phyloP scores from a whole-genome alignment of 148 eudicot species.

The Agrostemma githago region DNA sequence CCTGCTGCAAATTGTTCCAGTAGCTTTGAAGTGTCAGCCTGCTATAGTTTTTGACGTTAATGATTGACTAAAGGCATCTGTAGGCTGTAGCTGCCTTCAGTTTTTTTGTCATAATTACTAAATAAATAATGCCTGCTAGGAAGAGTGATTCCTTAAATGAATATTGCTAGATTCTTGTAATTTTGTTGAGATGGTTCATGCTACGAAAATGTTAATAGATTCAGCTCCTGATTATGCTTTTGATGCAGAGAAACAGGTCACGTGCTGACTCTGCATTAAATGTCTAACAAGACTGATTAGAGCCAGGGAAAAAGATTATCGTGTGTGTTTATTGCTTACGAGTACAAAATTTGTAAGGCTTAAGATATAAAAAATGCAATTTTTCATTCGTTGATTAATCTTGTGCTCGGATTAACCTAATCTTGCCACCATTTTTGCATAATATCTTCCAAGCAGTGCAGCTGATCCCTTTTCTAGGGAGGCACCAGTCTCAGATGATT shows the following conservation, averaged over 20 bases:
- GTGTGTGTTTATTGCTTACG: slow-evolving; percentile 34
- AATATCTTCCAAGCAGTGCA: slow-evolving; percentile 40
- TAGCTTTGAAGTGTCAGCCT: neutral
- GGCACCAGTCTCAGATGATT: slow-evolving; percentile 40
- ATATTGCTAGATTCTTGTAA: slow-evolving; percentile 2
- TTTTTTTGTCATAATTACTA: slow-evolving; percentile 1
- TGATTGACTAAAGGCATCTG: neutral
- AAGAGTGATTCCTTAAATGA: slow-evolving; percentile 12
- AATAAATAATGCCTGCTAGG: slow-evolving; percentile 16
- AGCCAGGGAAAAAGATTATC: slow-evolving; percentile 48
- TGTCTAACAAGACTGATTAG: slow-evolving; percentile 67
- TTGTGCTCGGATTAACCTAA: slow-evolving; percentile 30
- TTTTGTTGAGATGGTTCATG: slow-evolving; percentile 18
- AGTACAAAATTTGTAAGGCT: slow-evolving; percentile 59
- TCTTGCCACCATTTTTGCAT: slow-evolving; percentile 28
- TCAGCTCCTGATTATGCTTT: slow-evolving; percentile 75
- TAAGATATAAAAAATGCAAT: slow-evolving; percentile 16
- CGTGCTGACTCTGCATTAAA: slow-evolving; percentile 65
- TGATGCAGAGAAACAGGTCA: slow-evolving; percentile 90
- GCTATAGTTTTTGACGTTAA: neutral
- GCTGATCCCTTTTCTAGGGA: slow-evolving; percentile 43
- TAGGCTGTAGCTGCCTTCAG: slow-evolving; percentile 5
- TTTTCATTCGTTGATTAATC: slow-evolving; percentile 19
- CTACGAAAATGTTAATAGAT: slow-evolving; percentile 22
- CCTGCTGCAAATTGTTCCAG: neutral